Percentiles rank a stretch among this genome's conserved stretches.
These are phyloP conservation scores for Arthrobotrys sinensis DNA, from an alignment of 2,329 filamentous ascomycete genomes.

Conservation along the genomic window DNA sequence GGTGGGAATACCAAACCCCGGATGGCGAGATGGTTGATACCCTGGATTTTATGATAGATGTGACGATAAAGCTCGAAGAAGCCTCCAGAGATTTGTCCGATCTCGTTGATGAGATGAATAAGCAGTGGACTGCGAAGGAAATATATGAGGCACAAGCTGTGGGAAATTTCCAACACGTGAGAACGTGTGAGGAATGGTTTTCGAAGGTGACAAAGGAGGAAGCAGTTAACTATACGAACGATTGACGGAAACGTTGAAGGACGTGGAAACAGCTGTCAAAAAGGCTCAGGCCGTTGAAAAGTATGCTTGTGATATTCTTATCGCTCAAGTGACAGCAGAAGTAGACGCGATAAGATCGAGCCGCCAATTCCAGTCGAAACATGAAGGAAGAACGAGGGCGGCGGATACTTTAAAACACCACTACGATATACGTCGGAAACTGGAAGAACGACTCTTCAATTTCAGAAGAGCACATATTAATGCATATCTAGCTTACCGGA, in stretches of 20 bases:
- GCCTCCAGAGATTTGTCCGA: conserved; percentile 18
- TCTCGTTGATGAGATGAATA: conserved; percentile 28
- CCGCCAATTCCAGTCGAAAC: background rate
- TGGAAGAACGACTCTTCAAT: conserved; percentile 13
- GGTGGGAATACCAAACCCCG: conserved; percentile 25
- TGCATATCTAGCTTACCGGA: conserved; percentile 10
- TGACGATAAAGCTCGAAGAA: conserved; percentile 17
- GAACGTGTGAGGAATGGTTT: conserved; percentile 22
- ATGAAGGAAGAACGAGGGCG: conserved; percentile 17
- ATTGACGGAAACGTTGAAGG: conserved; percentile 14
- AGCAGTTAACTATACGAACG: conserved; percentile 15
- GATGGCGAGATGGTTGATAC: conserved; percentile 23
- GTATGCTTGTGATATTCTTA: conserved; percentile 13
- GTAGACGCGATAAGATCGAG: conserved; percentile 13
- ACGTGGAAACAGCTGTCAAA: conserved; percentile 2
- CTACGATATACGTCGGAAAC: conserved; percentile 24
- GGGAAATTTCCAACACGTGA: conserved; percentile 25
- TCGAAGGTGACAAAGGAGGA: conserved; percentile 1
- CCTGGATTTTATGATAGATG: conserved; percentile 11
- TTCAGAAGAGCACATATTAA: conserved; percentile 25
- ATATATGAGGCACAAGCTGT: background rate
- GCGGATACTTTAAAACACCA: conserved; percentile 8
- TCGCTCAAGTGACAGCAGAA: conserved; percentile 4
- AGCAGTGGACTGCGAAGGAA: conserved; percentile 24
- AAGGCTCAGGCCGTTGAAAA: conserved; percentile 26